phyloP scores from a whole-genome alignment of 352 stramenopile species.

The Phytophthora meadii region DNA sequence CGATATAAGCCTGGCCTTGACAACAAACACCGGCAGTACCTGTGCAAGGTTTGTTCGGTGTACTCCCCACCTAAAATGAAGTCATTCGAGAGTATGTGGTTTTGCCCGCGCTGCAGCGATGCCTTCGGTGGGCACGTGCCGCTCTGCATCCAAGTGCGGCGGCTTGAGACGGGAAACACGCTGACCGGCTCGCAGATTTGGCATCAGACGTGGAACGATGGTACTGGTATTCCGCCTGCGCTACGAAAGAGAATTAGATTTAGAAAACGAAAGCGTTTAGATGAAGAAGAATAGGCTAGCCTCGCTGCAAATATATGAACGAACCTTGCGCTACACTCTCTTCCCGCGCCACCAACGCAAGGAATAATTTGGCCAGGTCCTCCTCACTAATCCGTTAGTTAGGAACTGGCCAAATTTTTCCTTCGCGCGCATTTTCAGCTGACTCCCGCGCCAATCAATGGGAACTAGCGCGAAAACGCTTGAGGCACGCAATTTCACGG shows the following conservation, averaged over 20 bases:
- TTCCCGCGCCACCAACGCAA: too few species aligned
- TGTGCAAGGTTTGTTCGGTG: conserved; percentile 32
- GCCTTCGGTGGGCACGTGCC: not conserved
- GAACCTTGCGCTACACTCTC: too few species aligned
- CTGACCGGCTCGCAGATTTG: not conserved
- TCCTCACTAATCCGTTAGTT: not conserved
- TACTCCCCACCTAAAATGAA: conserved; percentile 6
- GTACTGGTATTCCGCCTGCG: not conserved
- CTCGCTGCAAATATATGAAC: too few species aligned
- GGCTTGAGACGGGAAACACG: not conserved
- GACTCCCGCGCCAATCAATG: too few species aligned
- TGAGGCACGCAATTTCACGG: too few species aligned
- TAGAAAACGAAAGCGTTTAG: not conserved
- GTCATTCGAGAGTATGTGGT: conserved; percentile 22
- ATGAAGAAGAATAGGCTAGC: too few species aligned
- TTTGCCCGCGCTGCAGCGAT: conserved; percentile 4
- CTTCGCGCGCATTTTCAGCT: too few species aligned
- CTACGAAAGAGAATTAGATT: conserved; percentile 1
- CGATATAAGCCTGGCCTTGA: conserved; percentile 12
- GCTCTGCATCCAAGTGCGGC: not conserved
- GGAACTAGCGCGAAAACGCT: too few species aligned
- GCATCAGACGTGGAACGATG: not conserved
- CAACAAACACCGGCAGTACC: conserved; percentile 21
- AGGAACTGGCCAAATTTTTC: too few species aligned
- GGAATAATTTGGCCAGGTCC: not conserved